These are phyloP conservation scores for Didymellaceae sp. DNA, from an alignment of 2,329 filamentous ascomycete genomes.

Conservation along the genomic window DNA sequence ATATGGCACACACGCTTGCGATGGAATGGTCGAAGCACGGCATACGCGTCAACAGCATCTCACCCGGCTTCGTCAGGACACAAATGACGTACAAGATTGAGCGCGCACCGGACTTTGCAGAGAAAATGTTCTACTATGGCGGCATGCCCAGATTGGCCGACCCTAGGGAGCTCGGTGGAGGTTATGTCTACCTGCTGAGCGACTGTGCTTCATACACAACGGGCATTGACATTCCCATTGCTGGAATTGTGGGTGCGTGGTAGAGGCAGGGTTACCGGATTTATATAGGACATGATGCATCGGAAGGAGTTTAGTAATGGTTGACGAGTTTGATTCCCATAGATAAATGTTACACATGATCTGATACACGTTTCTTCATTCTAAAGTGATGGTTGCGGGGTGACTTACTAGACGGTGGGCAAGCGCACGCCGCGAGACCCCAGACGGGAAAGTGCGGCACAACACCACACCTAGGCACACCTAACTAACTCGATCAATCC, in stretches of 20 bases:
- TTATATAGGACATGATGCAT: conserved; percentile 25
- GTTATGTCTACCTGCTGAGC: conserved; percentile 57
- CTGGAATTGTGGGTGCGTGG: conserved; percentile 56
- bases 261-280: conserved; percentile 22
- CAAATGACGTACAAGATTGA: conserved; percentile 60
- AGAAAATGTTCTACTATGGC: conserved; percentile 62
- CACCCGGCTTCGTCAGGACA: conserved; percentile 87
- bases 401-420: not conserved
- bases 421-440: not conserved
- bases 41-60: conserved; percentile 85
- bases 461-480: not conserved
- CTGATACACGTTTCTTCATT: not conserved
- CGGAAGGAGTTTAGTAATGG: conserved; percentile 28
- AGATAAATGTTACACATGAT: conserved; percentile 17
- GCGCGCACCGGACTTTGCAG: conserved; percentile 57
- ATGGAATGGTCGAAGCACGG: conserved; percentile 84
- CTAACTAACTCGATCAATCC: too few species aligned
- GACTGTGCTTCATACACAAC: conserved; percentile 58
- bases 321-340: conserved; percentile 7
- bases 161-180: conserved; percentile 59
- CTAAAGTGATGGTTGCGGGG: not conserved
- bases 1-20: conserved; percentile 65
- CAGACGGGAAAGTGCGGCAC: not conserved
- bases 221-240: conserved; percentile 58
- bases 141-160: conserved; percentile 60